phyloP scores from a whole-genome alignment of 2,329 filamentous ascomycete genomes.

The Xylariaceae sp. region DNA sequence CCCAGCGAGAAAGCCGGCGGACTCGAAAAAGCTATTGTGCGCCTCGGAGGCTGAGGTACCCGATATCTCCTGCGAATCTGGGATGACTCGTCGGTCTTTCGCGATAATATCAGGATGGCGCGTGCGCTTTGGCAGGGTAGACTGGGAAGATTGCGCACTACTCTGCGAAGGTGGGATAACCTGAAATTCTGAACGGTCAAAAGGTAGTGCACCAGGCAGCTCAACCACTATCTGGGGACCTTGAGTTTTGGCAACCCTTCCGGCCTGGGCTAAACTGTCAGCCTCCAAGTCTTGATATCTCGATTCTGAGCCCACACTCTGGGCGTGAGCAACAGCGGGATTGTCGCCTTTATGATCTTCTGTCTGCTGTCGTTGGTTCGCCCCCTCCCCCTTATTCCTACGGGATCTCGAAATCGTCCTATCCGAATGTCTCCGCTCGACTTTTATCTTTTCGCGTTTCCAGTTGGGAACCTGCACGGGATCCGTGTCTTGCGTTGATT shows the following conservation, averaged over 20 bases:
- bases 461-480: slow-evolving; percentile 14
- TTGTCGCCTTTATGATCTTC: slow-evolving; percentile 1
- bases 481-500: slow-evolving; percentile 19
- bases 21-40: slow-evolving; percentile 25
- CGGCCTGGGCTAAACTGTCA: not conserved
- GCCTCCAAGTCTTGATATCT: not conserved
- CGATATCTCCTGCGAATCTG: slow-evolving; percentile 41
- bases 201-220: slow-evolving; percentile 22
- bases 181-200: slow-evolving; percentile 30
- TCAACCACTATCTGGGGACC: slow-evolving; percentile 28
- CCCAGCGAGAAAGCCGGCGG: slow-evolving; percentile 5
- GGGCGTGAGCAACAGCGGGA: not conserved
- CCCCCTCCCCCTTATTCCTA: not conserved
- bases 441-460: slow-evolving; percentile 3
- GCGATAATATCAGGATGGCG: slow-evolving; percentile 4
- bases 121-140: slow-evolving; percentile 11
- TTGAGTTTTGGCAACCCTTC: not conserved
- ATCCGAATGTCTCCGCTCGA: slow-evolving; percentile 5
- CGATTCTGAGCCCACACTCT: not conserved
- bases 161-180: slow-evolving; percentile 24
- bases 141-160: slow-evolving; percentile 27
- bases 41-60: slow-evolving; percentile 29
- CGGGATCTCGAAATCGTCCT: slow-evolving; percentile 2
- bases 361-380: slow-evolving; percentile 17
- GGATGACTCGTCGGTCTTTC: slow-evolving; percentile 33